Evolutionary conservation across 768 basidiomycete species (phyloP), one percentile per base, ranked within the genome.

Genomic region (Russula olivacea): DNA sequence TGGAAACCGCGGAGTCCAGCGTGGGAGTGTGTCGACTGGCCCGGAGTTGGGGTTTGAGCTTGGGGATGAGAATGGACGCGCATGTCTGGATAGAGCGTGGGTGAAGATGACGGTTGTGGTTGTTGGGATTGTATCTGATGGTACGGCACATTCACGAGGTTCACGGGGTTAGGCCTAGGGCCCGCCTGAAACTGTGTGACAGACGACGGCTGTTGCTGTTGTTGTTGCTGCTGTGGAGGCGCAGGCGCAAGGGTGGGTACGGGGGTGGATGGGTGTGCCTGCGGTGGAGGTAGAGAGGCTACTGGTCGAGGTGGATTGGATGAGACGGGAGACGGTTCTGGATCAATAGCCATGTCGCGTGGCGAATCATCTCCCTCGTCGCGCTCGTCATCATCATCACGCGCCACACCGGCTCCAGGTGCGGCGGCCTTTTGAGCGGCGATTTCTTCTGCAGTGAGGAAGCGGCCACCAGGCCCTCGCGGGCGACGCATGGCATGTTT

Each of bases 401-500:
- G 68, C 0, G 73, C 70, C 0, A 73, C 69, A 41, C 70, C 68
- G n/a, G 73, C 73, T 19, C 76, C 73, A 11, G 70, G 69, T 25
- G 76, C 73, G 4, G 74, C 66, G 14, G 78, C 75, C 68, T 88
- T 88, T 71, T 91, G 88, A 0, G 90, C 88, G 0, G 91, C 90
- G 53, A 95, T 94, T 75, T 98, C 95, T 21, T 94, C 93, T 55
- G 94, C 92, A 9, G 95, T 98, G 70, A 98, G 86, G 78, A 99
- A 99, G 48, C 97, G 86, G 25, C 97, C 97, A 12, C 97, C 97
- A 25, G 97, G 96, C 5, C 97, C 97, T 60, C 97, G 83, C 17
- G 97, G 97, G 21, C 97, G 85, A 50, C 94, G 87, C 89, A 98
- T 95, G 36, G 97, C 97, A 76, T 99, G 97, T 68, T 93, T 91